Conservation (phyloP, 257 asterid genomes). For the Schizonepeta tenuifolia region DNA sequence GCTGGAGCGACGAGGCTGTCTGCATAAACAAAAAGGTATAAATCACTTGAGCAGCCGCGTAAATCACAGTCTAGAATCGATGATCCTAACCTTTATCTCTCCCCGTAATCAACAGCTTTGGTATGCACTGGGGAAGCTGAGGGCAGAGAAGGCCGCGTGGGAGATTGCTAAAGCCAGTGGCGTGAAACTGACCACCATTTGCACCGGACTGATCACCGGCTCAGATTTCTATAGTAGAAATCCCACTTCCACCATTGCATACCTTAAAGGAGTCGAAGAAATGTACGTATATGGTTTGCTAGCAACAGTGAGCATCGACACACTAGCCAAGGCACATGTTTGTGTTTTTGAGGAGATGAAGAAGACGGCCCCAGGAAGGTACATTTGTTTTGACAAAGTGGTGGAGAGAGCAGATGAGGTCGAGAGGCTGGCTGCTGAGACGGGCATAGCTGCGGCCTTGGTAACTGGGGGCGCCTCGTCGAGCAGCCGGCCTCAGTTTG, state of each 20-base stretch:
- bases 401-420: constrained; percentile 54
- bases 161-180: constrained; percentile 59
- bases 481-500: constrained; percentile 35
- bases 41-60: background rate
- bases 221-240: constrained; percentile 52
- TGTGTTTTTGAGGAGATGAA: constrained; percentile 74
- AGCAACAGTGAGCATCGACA: constrained; percentile 61
- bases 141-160: constrained; percentile 84
- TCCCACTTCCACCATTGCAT: constrained; percentile 80
- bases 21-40: constrained; percentile 72
- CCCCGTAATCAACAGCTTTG: constrained; percentile 62
- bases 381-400: constrained; percentile 70
- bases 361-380: constrained; percentile 57
- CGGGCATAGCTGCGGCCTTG: constrained; percentile 43
- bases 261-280: constrained; percentile 77
- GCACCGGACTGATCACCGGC: constrained; percentile 85
- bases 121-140: constrained; percentile 94
- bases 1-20: constrained; percentile 85
- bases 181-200: constrained; percentile 67
- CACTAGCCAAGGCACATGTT: constrained; percentile 74
- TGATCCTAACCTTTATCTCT: background rate
- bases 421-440: constrained; percentile 53
- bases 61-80: background rate
- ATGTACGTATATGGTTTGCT: constrained; percentile 67
- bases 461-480: constrained; percentile 42